Evolutionary conservation across 108 stramenopile species (phyloP), one percentile per base, ranked within the genome.

Genomic region (Skeletonema potamos): DNA sequence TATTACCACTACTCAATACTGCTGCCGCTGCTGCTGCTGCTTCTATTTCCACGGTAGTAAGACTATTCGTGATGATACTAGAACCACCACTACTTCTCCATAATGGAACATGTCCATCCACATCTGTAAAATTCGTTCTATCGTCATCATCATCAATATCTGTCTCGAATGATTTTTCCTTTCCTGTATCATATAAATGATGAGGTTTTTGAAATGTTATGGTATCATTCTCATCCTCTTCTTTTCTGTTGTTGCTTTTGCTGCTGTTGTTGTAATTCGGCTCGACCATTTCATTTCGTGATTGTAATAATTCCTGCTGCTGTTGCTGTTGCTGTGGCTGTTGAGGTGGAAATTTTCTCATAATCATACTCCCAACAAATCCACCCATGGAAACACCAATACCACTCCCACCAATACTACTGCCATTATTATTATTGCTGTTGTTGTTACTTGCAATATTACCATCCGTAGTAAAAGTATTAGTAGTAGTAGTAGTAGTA

Each of bases 41-140:
- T n/a, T n/a, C n/a, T n/a, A n/a, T n/a, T n/a, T n/a, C n/a, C n/a
- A n/a, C n/a, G n/a, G n/a, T n/a, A n/a, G n/a, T n/a, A n/a, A n/a
- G 39, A 15, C 7, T 9, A 51, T 51, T 20, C 20, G 20, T 20
- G 22, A n/a, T 51, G 8, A 51, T 51, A 51, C 68, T 39, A 13
- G 66, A 67, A 39, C 66, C 51, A 67, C 30, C 56, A 39, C 66
- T 48, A 67, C 30, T 67, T 9, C 36, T 71, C 48, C 48, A 62
- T 7, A 46, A 51, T 15, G 60, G 48, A 15, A 71, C 44, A 26
- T 71, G 27, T 0, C 61, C 61, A 62, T 71, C 46, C 13, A 54
- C 72, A 73, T 73, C 56, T 3, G 63, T 37, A 73, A 63, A 64
- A 57, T 36, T 37, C 24, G 54, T 67, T 18, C 29, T 32, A 6